These are phyloP conservation scores for Scutellaria baicalensis DNA, from an alignment of 257 asterid genomes.

Conservation along the genomic window DNA sequence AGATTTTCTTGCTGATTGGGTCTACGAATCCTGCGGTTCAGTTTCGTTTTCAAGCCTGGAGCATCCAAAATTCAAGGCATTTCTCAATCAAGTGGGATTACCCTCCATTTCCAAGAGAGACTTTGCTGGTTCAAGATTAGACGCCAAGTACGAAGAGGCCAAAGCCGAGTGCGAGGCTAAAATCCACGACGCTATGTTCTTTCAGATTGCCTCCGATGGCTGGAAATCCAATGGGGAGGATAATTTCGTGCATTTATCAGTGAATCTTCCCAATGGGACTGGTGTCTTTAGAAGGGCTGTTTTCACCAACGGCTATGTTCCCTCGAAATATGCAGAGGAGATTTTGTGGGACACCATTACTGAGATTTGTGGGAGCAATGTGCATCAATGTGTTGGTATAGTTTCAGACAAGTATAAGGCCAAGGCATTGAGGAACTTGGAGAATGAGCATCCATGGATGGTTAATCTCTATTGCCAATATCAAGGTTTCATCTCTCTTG, in stretches of 20 bases:
- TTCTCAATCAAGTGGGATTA: conserved; percentile 71
- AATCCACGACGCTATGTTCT: conserved; percentile 94
- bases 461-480: conserved; percentile 82
- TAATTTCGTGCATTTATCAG: conserved; percentile 56
- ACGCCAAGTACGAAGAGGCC: conserved; percentile 58
- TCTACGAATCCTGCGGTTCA: conserved; percentile 83
- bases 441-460: conserved; percentile 91
- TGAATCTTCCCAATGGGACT: conserved; percentile 93
- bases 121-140: conserved; percentile 51
- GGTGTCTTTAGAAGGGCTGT: conserved; percentile 69
- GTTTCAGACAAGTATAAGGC: conserved; percentile 92
- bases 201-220: conserved; percentile 81
- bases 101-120: conserved; percentile 62
- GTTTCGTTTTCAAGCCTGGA: conserved; percentile 75
- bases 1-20: conserved; percentile 82
- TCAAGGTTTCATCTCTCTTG: conserved; percentile 62
- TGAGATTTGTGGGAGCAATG: conserved; percentile 62
- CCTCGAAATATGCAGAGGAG: conserved; percentile 76
- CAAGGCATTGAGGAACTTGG: conserved; percentile 68
- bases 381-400: conserved; percentile 78
- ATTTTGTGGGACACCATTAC: conserved; percentile 77
- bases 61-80: conserved; percentile 86
- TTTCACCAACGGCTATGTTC: conserved; percentile 57
- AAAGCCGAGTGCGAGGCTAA: conserved; percentile 70
- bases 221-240: conserved; percentile 72